Evolutionary conservation across 306 rosid species (phyloP).

Genomic region (Hylodesmum podocarpum): DNA sequence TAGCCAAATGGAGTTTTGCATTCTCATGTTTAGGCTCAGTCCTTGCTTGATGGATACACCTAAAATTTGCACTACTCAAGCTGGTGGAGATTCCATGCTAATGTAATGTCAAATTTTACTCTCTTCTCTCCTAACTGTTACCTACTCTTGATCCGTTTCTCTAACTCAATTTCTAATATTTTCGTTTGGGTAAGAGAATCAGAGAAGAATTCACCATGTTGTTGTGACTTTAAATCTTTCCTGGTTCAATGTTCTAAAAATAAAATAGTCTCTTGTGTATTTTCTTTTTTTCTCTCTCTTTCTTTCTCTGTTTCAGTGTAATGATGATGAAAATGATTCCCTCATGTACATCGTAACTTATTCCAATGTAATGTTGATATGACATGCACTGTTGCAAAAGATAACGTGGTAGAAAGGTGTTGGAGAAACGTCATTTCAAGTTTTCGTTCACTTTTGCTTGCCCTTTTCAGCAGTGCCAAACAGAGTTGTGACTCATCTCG

Average conservation of each 20-base stretch:
- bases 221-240: not conserved
- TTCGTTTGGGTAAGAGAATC: not conserved
- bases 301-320: not conserved
- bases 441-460: not conserved
- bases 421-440: slow-evolving; percentile 4
- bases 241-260: not conserved
- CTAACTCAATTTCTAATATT: not conserved
- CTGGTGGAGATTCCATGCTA: not conserved
- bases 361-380: not conserved
- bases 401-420: not conserved
- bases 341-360: not conserved
- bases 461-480: not conserved
- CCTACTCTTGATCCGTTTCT: not conserved
- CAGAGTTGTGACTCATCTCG: too few species aligned
- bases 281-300: not conserved
- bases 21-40: slow-evolving; percentile 77
- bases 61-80: not conserved
- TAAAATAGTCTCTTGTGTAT: not conserved
- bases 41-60: slow-evolving; percentile 44
- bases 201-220: not conserved
- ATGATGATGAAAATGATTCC: too few species aligned
- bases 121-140: not conserved
- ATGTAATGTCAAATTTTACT: not conserved
- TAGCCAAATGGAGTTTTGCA: slow-evolving; percentile 63
- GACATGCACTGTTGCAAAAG: not conserved